Base-by-base conservation (phyloP, 306 rosid species). In the Casuarina cunninghamiana region DNA sequence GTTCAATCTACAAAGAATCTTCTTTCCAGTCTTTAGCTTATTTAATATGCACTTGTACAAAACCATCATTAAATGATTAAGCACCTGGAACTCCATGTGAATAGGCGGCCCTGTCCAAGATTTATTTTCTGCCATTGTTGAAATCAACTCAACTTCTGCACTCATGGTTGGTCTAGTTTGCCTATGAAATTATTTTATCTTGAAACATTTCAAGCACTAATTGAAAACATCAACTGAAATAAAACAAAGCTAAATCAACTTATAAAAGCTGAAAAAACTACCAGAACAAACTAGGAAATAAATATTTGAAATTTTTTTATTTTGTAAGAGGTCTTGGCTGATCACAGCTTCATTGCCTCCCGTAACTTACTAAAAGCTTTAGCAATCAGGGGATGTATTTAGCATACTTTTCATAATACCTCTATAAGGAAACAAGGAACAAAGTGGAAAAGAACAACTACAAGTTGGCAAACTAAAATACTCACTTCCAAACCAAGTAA, bases 1-100 rank as follows among this genome's bases (percentile, higher is more conserved):
- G 17, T 62, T 5, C 35, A 50, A 63, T 51, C 13, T 76, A 45
- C 50, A 26, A 49, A 49, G 38, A 21, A 10, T 53, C 5, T 66
- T 66, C 65, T 67, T n/a, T n/a, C 50, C 51, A 42, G 7, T 67
- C 71, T 17, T 17, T 16, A 16, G 50, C 50, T 42, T 66, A 8
- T 42, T 41, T 41, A 7, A 43, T 26, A 37, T 2, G 71, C 5
- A 66, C 11, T 8, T 10, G 32, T 55, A 41, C 41, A 55, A 73
- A 10, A 12, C 37, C 5, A 37, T 39, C 32, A 46, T 6, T 3
- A 48, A 62, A 69, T 13, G 42, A 70, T 48, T 81, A 75, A 80
- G 83, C 71, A 96, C 97, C 99, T 96, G 99, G 79, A 93, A 93
- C 82, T 96, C 99, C 99, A 96, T 93, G 90, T 93, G 98, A 85